Conservation (phyloP, 805 yeast species). For the Lipomyces anomalus region DNA sequence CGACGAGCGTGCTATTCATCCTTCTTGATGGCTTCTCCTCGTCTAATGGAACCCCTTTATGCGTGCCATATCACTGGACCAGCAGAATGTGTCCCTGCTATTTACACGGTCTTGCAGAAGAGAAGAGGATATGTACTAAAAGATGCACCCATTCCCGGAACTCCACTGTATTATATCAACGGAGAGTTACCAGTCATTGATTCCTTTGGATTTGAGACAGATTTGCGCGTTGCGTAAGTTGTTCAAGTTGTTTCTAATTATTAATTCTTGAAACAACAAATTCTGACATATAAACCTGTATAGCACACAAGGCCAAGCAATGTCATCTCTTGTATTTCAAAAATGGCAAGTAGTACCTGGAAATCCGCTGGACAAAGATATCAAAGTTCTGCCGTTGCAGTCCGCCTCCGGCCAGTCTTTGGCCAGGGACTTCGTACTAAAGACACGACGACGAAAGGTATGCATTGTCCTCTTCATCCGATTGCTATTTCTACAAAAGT, state of each 20-base stretch:
- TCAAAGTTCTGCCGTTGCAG: slow-evolving; percentile 59
- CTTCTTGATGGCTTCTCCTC: slow-evolving; percentile 68
- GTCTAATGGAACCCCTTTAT: slow-evolving; percentile 76
- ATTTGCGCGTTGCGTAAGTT: slow-evolving; percentile 67
- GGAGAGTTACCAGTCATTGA: slow-evolving; percentile 84
- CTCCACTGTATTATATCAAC: slow-evolving; percentile 55
- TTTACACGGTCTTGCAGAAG: slow-evolving; percentile 46
- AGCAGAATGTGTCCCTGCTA: slow-evolving; percentile 42
- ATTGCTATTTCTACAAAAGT: too few species aligned
- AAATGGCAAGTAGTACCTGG: slow-evolving; percentile 84
- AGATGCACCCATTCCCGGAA: slow-evolving; percentile 59
- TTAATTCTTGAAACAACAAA: too few species aligned
- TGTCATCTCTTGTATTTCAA: slow-evolving; percentile 58
- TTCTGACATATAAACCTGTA: too few species aligned
- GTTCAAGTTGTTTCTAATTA: too few species aligned
- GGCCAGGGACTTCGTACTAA: slow-evolving; percentile 83
- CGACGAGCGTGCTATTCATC: slow-evolving; percentile 83
- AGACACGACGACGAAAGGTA: slow-evolving; percentile 82
- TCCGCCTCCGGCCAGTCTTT: slow-evolving; percentile 66
- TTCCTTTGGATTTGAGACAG: slow-evolving; percentile 83
- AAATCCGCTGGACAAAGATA: slow-evolving; percentile 71
- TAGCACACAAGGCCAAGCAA: slow-evolving; percentile 74
- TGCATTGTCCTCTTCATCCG: too few species aligned
- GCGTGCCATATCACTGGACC: slow-evolving; percentile 54
- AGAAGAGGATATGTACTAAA: slow-evolving; percentile 64